A percentile compares a stretch with the other conserved stretches of the same genome.
Evolutionary conservation across 345 rosid species (phyloP).

Genomic region (Corchorus olitorius): DNA sequence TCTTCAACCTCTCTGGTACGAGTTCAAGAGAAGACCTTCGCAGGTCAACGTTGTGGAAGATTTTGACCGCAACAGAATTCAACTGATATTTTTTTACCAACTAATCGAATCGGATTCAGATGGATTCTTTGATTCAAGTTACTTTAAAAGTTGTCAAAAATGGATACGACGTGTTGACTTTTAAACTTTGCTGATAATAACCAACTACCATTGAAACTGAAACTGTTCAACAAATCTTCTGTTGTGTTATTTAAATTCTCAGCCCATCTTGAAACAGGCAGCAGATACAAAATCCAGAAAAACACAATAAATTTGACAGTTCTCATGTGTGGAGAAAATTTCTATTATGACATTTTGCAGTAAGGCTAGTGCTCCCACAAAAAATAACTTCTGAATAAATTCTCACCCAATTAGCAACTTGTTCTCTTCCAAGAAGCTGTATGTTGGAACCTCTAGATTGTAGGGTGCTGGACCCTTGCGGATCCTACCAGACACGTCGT

Average conservation of each 20-base stretch:
- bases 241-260: slow-evolving; percentile 39
- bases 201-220: not conserved
- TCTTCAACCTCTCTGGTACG: no score
- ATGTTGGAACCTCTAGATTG: slow-evolving; percentile 66
- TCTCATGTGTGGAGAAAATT: slow-evolving; percentile 24
- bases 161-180: no score
- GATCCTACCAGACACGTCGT: slow-evolving; percentile 65
- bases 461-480: slow-evolving; percentile 71
- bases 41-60: no score
- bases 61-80: no score
- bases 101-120: no score
- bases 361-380: slow-evolving; percentile 16
- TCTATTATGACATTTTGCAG: slow-evolving; percentile 26
- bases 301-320: slow-evolving; percentile 17
- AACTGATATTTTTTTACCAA: no score
- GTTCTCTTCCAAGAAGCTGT: slow-evolving; percentile 61
- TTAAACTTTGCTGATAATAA: no score
- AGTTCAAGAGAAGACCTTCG: no score
- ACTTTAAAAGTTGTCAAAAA: no score
- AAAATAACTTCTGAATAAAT: not conserved
- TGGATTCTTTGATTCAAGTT: no score
- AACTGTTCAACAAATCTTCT: slow-evolving; percentile 22
- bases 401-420: slow-evolving; percentile 54
- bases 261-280: slow-evolving; percentile 21
- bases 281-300: slow-evolving; percentile 24